These are phyloP conservation scores for Coelastrella sp. DNA, from an alignment of 139 green algal species.

Conservation along the genomic window DNA sequence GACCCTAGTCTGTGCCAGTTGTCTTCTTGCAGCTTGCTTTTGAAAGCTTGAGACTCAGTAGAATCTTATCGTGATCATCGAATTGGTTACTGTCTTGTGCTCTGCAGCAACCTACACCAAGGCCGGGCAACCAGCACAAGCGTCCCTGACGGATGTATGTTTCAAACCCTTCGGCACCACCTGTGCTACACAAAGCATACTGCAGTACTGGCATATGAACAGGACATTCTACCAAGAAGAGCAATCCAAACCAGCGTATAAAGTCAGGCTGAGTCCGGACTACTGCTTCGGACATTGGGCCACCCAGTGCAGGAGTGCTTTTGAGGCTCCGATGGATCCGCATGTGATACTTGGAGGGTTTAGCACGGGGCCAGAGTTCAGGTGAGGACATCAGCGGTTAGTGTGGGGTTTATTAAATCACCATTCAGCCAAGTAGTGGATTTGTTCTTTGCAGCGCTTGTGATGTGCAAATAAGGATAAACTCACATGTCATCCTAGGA, in stretches of 20 bases:
- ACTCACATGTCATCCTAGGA: background rate
- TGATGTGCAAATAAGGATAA: background rate
- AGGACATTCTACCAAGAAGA: conserved; percentile 14
- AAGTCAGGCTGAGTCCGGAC: conserved; percentile 61
- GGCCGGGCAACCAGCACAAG: conserved; percentile 28
- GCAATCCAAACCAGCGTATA: conserved; percentile 51
- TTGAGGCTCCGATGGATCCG: conserved; percentile 86
- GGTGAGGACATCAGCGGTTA: too few relatives aligned
- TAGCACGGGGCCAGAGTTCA: conserved; percentile 55
- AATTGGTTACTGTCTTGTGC: background rate
- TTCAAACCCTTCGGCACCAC: conserved; percentile 86
- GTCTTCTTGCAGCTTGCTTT: too few relatives aligned
- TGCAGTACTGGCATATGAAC: conserved; percentile 95
- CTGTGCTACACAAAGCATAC: conserved; percentile 86
- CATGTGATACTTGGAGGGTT: conserved; percentile 91
- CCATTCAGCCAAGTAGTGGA: background rate
- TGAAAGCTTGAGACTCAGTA: too few relatives aligned
- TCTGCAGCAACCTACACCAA: conserved; percentile 16
- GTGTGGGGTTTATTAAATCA: background rate
- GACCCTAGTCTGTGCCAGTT: too few relatives aligned
- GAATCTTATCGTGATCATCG: too few relatives aligned
- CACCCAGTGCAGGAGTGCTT: conserved; percentile 74
- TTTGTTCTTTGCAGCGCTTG: background rate
- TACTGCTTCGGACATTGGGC: conserved; percentile 84
- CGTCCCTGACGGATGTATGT: conserved; percentile 83